Base-by-base conservation (phyloP, 1,284 basidiomycete species). In the Anthracocystis panici-leucophaei region DNA sequence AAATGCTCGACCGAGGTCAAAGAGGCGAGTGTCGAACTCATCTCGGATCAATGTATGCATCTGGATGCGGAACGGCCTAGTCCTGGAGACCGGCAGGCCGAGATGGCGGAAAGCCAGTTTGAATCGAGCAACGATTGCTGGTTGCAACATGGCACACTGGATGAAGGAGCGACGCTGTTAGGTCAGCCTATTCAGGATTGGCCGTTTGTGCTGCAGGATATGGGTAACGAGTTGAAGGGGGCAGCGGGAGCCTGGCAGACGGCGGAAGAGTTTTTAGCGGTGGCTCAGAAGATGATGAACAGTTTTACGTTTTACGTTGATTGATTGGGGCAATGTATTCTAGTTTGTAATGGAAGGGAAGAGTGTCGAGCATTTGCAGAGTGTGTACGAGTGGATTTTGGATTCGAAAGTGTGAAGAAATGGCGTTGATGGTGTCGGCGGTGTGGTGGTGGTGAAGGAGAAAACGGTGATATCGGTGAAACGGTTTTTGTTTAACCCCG, bases 161-260 rank as follows among this genome's bases (percentile, higher is more conserved):
- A 74, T 2, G 71, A 74, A 45, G 71, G 71, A 4, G 65, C 71
- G 8, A 48, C 49, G 55, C 25, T 74, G 62, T 46, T 74, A 10
- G 71, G 71, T 11, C 71, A 74, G 42, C 50, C 58, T 31, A 69
- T 74, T 7, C 58, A 68, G 62, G 71, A 74, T 38, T 74, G 71
- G 71, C 57, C 71, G 45, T 62, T 74, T 52, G 71, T 74, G 27
- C 56, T 74, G 50, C 71, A 74, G 56, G 71, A 74, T 54, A 74
- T 74, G 71, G 66, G 71, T 10, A 74, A 63, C 29, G 66, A 69
- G 27, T 31, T 74, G 12, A 74, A 69, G 48, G 31, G 51, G 3
- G 65, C 59, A 0, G 71, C 65, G 1, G 65, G 65, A 11, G 60
- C 62, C 4, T 74, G 71, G 71, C 65, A 69, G 62, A 41, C 50